Evolutionary conservation across 2,329 filamentous ascomycete species (phyloP).

Genomic region (Zasmidium cellare): DNA sequence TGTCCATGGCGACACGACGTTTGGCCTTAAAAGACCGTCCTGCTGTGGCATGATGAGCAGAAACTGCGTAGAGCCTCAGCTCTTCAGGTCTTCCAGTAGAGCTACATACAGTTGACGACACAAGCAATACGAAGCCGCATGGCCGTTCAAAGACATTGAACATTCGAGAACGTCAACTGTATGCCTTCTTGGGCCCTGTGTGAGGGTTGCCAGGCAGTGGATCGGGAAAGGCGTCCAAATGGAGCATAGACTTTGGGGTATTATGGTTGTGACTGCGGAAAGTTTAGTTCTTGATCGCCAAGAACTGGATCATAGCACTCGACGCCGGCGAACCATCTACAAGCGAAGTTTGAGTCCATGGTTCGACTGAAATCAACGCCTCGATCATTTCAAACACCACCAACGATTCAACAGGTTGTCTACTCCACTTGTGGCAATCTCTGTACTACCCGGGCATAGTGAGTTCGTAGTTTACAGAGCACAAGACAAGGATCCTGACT

Average conservation of each 20-base stretch:
- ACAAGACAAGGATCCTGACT: neutral
- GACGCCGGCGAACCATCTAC: neutral
- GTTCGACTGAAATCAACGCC: conserved; percentile 9
- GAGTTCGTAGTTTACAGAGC: neutral
- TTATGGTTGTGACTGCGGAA: too few species aligned
- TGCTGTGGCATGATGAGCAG: too few species aligned
- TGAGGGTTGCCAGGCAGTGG: neutral
- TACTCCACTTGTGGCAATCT: neutral
- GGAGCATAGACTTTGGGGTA: conserved; percentile 1
- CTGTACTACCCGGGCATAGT: neutral
- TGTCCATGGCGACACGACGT: too few species aligned
- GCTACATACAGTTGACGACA: too few species aligned
- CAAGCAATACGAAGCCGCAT: too few species aligned
- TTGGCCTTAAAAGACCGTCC: too few species aligned
- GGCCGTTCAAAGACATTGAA: neutral
- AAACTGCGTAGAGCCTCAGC: too few species aligned
- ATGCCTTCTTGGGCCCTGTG: neutral
- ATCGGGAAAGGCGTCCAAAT: neutral
- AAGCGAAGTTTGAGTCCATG: neutral
- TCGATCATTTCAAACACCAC: neutral
- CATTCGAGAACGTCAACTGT: neutral
- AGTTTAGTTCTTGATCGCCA: neutral
- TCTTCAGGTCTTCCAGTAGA: too few species aligned
- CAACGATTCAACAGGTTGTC: neutral
- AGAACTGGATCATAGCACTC: neutral